phyloP scores from a whole-genome alignment of 495 filamentous ascomycete genomes.

The Opeltia flavorubescens region DNA sequence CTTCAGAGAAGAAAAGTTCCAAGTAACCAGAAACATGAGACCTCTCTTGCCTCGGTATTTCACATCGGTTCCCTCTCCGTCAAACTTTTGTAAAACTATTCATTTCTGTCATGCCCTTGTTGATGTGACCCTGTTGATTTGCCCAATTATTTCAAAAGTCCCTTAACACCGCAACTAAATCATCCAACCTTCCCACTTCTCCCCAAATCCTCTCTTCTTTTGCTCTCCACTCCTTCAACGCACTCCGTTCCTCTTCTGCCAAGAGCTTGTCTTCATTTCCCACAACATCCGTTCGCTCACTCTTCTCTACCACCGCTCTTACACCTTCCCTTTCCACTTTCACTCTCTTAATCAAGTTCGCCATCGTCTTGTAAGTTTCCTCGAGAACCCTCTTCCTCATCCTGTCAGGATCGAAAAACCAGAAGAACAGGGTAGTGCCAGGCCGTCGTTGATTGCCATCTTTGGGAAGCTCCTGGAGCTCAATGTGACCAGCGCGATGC shows the following conservation, averaged over 20 bases:
- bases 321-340: constrained; percentile 54
- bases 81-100: too few species aligned
- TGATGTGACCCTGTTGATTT: too few species aligned
- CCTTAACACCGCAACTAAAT: constrained; percentile 64
- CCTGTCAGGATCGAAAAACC: constrained; percentile 71
- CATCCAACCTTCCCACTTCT: constrained; percentile 68
- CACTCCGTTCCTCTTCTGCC: constrained; percentile 47
- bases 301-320: constrained; percentile 55
- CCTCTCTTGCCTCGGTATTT: too few species aligned
- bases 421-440: constrained; percentile 70
- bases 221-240: constrained; percentile 51
- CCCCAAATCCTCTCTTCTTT: constrained; percentile 62
- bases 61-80: too few species aligned
- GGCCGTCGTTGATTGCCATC: constrained; percentile 62
- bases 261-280: constrained; percentile 69
- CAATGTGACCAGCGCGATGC: constrained; percentile 68
- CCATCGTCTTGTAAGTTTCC: constrained; percentile 77
- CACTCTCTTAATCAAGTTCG: constrained; percentile 64
- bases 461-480: constrained; percentile 82
- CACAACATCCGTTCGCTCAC: constrained; percentile 66
- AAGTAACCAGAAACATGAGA: neutral
- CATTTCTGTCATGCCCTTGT: too few species aligned
- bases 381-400: constrained; percentile 51
- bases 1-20: too few species aligned
- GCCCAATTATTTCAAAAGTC: constrained; percentile 46